Conservation (phyloP, 2,329 filamentous ascomycete genomes). For the Cladosporium sp. region DNA sequence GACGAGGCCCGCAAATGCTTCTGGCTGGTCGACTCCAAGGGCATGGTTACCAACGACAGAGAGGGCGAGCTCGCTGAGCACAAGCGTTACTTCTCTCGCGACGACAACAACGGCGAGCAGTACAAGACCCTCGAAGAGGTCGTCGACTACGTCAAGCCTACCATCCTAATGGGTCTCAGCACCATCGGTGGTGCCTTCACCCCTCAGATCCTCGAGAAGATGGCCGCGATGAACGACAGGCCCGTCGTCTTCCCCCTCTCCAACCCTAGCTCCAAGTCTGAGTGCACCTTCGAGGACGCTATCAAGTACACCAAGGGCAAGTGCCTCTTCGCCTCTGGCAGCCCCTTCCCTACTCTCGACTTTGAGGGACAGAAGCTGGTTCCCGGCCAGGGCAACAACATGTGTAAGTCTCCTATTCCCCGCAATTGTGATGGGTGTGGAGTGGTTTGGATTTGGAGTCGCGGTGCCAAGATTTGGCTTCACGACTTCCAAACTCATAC, state of each 20-base stretch:
- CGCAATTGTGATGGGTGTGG: neutral
- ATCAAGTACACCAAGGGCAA: slow-evolving; percentile 87
- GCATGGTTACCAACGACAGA: slow-evolving; percentile 88
- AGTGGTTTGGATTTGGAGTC: neutral
- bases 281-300: slow-evolving; percentile 95
- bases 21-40: slow-evolving; percentile 90
- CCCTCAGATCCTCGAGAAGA: slow-evolving; percentile 71
- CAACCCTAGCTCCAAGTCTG: slow-evolving; percentile 94
- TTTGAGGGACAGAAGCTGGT: slow-evolving; percentile 47
- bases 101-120: slow-evolving; percentile 65
- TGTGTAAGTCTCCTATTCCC: slow-evolving; percentile 17
- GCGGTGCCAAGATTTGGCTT: neutral
- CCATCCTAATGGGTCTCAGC: slow-evolving; percentile 89
- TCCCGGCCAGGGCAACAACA: slow-evolving; percentile 71
- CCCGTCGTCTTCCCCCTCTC: slow-evolving; percentile 85
- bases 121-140: slow-evolving; percentile 83
- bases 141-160: slow-evolving; percentile 92
- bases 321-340: slow-evolving; percentile 91
- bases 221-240: slow-evolving; percentile 63
- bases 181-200: slow-evolving; percentile 95
- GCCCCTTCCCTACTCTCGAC: slow-evolving; percentile 74
- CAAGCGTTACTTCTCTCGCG: slow-evolving; percentile 67
- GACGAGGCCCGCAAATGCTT: slow-evolving; percentile 87
- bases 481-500: neutral
- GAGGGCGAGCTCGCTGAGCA: slow-evolving; percentile 91